A percentile compares a stretch with the other conserved stretches of the same genome.
Conservation (phyloP, 1,284 basidiomycete species). For the Filobasidium uniguttulatum region DNA sequence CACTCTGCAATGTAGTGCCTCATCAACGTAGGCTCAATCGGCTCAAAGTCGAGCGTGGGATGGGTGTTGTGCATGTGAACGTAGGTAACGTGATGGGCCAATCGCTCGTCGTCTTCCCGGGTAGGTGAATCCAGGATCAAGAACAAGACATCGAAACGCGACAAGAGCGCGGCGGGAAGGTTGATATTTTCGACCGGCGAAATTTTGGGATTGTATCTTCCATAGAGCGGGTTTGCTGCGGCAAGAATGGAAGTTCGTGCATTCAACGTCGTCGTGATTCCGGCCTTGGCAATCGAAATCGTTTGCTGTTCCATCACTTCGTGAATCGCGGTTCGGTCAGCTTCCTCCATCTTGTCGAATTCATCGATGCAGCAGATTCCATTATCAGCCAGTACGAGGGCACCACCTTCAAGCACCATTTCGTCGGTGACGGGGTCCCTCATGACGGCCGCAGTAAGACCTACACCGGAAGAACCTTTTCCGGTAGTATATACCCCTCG, state of each 20-base stretch:
- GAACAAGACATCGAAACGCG: constrained; percentile 93
- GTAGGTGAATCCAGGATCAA: constrained; percentile 92
- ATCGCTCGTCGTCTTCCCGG: constrained; percentile 84
- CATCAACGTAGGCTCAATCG: constrained; percentile 75
- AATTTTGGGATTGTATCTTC: constrained; percentile 92
- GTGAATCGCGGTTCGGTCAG: constrained; percentile 95
- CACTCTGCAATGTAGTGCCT: constrained; percentile 93
- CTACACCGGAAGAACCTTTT: constrained; percentile 93
- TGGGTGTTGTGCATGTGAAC: constrained; percentile 94
- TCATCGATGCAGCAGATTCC: constrained; percentile 99
- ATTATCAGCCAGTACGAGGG: constrained; percentile 94
- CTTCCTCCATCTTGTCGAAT: constrained; percentile 99
- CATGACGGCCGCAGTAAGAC: constrained; percentile 98
- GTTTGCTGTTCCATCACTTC: constrained; percentile 99
- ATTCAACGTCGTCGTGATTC: constrained; percentile 95
- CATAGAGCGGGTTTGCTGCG: constrained; percentile 94
- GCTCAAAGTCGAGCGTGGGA: constrained; percentile 61
- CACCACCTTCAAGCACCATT: constrained; percentile 98
- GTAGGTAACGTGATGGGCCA: constrained; percentile 93
- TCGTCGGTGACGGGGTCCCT: constrained; percentile 98
- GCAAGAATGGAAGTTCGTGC: constrained; percentile 97
- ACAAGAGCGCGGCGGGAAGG: constrained; percentile 86
- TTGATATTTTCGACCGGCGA: constrained; percentile 99
- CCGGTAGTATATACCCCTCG: constrained; percentile 97
- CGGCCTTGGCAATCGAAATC: constrained; percentile 97